phyloP scores from a whole-genome alignment of 306 rosid species.

The Carpinus viminea region DNA sequence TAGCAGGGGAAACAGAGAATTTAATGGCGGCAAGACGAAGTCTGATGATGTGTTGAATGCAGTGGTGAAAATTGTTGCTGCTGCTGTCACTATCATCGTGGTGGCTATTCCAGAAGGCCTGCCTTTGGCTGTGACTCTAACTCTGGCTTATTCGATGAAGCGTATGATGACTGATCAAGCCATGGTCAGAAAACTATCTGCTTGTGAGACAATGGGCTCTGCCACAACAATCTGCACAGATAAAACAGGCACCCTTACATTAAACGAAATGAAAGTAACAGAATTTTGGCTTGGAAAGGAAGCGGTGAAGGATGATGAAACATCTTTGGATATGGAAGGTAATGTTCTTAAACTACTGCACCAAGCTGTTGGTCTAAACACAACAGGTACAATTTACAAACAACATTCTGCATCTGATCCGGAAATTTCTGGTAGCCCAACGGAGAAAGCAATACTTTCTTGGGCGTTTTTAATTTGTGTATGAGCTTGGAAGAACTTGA shows the following conservation, averaged over 20 bases:
- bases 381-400: conserved; percentile 21
- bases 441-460: conserved; percentile 28
- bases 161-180: conserved; percentile 33
- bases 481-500: conserved; percentile 26
- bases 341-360: conserved; percentile 12
- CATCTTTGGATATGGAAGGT: neutral
- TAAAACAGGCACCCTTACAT: conserved; percentile 30
- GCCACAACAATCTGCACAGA: conserved; percentile 32
- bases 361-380: conserved; percentile 27
- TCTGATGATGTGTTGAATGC: conserved; percentile 16
- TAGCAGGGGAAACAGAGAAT: conserved; percentile 8
- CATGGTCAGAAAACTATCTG: conserved; percentile 30
- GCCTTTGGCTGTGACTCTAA: conserved; percentile 28
- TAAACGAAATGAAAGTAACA: conserved; percentile 32
- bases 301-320: neutral
- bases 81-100: conserved; percentile 17
- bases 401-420: conserved; percentile 6
- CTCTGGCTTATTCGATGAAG: conserved; percentile 33
- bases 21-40: conserved; percentile 26
- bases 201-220: conserved; percentile 31
- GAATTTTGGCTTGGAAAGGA: conserved; percentile 32
- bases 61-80: conserved; percentile 10
- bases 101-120: conserved; percentile 34
- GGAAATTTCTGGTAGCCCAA: conserved; percentile 30
- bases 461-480: conserved; percentile 20